These are phyloP conservation scores for Geosmithia flava DNA, from an alignment of 2,329 filamentous ascomycete genomes.

Conservation along the genomic window DNA sequence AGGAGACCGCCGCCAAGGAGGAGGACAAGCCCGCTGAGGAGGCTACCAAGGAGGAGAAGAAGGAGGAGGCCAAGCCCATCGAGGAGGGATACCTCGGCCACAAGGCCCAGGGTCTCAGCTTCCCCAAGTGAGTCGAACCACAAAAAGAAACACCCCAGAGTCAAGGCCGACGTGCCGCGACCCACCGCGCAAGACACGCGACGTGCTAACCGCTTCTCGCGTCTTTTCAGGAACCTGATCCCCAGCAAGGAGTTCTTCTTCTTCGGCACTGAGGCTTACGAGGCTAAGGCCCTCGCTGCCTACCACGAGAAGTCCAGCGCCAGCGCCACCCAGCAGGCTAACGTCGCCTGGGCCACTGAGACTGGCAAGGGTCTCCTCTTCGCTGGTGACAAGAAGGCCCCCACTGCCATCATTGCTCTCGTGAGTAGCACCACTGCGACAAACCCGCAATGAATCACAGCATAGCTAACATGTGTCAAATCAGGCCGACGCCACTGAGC, in stretches of 20 bases:
- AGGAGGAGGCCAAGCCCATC: constrained; percentile 52
- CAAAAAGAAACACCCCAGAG: background rate
- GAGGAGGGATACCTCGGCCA: constrained; percentile 78
- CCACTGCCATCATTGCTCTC: constrained; percentile 73
- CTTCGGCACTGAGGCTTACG: constrained; percentile 62
- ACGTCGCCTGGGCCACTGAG: constrained; percentile 79
- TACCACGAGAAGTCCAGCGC: constrained; percentile 89
- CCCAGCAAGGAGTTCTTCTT: constrained; percentile 92
- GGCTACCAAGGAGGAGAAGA: constrained; percentile 29
- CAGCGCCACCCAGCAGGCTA: constrained; percentile 59
- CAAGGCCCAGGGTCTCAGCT: constrained; percentile 73
- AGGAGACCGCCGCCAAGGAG: constrained; percentile 25
- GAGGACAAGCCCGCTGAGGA: constrained; percentile 31
- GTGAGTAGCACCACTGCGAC: constrained; percentile 39
- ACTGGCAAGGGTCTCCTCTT: constrained; percentile 94
- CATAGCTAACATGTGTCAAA: background rate
- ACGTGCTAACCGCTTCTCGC: constrained; percentile 9
- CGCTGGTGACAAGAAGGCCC: constrained; percentile 74
- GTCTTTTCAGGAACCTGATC: constrained; percentile 63
- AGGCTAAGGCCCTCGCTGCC: constrained; percentile 58
- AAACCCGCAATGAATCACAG: background rate
- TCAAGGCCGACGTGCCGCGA: background rate
- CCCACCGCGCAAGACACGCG: background rate
- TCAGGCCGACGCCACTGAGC: constrained; percentile 52
- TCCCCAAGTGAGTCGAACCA: constrained; percentile 64